These are phyloP conservation scores for Zygosaccharomyces sapae DNA, from an alignment of 1,139 yeast genomes.

Conservation along the genomic window DNA sequence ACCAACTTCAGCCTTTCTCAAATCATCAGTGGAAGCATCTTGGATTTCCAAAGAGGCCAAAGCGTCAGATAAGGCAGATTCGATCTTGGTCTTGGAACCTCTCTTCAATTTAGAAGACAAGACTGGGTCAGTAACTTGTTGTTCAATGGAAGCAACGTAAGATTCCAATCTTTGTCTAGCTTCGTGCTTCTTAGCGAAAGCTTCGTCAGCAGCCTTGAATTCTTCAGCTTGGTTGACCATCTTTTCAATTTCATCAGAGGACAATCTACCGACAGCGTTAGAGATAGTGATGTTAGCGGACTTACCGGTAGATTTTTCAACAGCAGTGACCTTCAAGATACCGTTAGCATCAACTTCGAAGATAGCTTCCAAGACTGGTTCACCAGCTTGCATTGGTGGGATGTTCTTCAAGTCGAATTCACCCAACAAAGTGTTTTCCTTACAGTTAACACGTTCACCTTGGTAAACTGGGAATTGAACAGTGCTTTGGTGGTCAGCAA, in stretches of 20 bases:
- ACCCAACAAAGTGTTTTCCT: slow-evolving; percentile 98
- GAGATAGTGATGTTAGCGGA: slow-evolving; percentile 99
- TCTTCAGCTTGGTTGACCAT: slow-evolving; percentile 98
- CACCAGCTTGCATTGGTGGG: slow-evolving; percentile 99
- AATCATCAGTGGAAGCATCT: slow-evolving; percentile 94
- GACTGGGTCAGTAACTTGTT: slow-evolving; percentile 97
- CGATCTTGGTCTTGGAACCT: slow-evolving; percentile 96
- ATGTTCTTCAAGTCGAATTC: slow-evolving; percentile 98
- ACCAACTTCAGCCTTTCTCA: slow-evolving; percentile 98
- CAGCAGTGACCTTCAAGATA: slow-evolving; percentile 99
- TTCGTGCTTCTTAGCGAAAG: slow-evolving; percentile 99
- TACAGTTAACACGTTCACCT: slow-evolving; percentile 99
- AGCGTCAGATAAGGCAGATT: slow-evolving; percentile 97
- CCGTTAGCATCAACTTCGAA: slow-evolving; percentile 99
- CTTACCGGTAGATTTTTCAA: slow-evolving; percentile 98
- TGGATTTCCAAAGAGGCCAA: slow-evolving; percentile 96
- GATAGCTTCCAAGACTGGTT: slow-evolving; percentile 98
- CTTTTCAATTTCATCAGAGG: slow-evolving; percentile 96
- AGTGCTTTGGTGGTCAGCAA: slow-evolving; percentile 98
- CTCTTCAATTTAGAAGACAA: slow-evolving; percentile 97
- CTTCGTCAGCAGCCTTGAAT: slow-evolving; percentile 98
- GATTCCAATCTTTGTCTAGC: slow-evolving; percentile 99
- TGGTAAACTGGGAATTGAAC: slow-evolving; percentile 99
- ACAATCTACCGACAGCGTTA: slow-evolving; percentile 98
- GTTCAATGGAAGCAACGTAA: slow-evolving; percentile 95